Evolutionary conservation across 1,284 basidiomycete species (phyloP), one percentile per base, ranked within the genome.

Genomic region (Phaffia rhodozyma): DNA sequence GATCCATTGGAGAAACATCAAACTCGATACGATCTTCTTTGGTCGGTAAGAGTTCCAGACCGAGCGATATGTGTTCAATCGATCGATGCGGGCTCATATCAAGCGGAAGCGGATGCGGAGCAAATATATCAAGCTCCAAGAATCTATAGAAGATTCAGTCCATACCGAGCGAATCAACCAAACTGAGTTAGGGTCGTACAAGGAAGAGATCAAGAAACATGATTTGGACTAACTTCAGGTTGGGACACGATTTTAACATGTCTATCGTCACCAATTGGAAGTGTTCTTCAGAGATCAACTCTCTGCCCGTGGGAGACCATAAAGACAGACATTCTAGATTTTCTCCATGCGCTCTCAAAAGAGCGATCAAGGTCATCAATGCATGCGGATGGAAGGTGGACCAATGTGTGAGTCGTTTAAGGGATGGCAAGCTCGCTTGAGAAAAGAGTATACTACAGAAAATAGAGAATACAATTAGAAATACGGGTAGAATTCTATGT

Each of bases 71-170:
- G 47, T 43, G 9, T 1, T 11, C 7, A 51, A 63, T 25, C 16
- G 47, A 54, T 9, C 29, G 51, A 20, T 58, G 56, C 5, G 56
- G 62, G 9, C 51, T 6, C n/a, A 55, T 38, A 30, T 25, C 2
- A 5, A 11, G 1, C 3, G 62, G 62, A 16, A 63, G 18, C 4
- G 62, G 62, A n/a, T 53, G 47, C 27, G 62, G 51, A 29, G 49
- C 50, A 48, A 58, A 63, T 7, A 63, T 54, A 51, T 63, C 62
- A 29, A 63, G 62, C 43, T 63, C 62, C 29, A 63, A 56, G 38
- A 54, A 29, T 3, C 62, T 63, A 56, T 3, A 43, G 13, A 21
- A n/a, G n/a, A n/a, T n/a, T n/a, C n/a, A n/a, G n/a, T n/a, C n/a
- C 23, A 27, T 58, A 29, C 29, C 3, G 7, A 34, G 25, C 13